Conservation (phyloP, 1,139 yeast genomes). For the Debaryomyces coudertii region DNA sequence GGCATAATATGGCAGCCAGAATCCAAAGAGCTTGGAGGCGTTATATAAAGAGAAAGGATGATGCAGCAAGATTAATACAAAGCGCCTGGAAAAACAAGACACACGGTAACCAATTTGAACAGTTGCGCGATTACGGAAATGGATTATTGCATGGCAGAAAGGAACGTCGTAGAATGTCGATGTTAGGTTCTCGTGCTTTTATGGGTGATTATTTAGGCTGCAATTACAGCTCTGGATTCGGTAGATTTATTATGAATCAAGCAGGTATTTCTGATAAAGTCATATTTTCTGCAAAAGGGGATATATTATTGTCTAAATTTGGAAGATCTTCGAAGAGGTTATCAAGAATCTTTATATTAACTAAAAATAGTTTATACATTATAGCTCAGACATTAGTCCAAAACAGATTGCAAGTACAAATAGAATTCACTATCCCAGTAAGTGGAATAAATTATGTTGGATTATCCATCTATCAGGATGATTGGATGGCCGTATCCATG, state of each 20-base stretch:
- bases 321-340: constrained; percentile 89
- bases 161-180: constrained; percentile 86
- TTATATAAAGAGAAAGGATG: constrained; percentile 76
- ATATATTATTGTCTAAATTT: constrained; percentile 78
- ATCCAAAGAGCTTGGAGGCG: constrained; percentile 97
- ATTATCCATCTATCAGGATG: constrained; percentile 80
- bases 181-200: constrained; percentile 87
- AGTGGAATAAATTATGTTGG: constrained; percentile 64
- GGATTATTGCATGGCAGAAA: constrained; percentile 71
- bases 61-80: constrained; percentile 85
- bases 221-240: constrained; percentile 70
- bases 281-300: constrained; percentile 82
- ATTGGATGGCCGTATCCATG: constrained; percentile 85
- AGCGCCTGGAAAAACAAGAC: constrained; percentile 79
- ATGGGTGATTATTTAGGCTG: constrained; percentile 94
- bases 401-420: constrained; percentile 65
- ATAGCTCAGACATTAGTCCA: constrained; percentile 75
- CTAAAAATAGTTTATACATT: constrained; percentile 63
- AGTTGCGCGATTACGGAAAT: constrained; percentile 83
- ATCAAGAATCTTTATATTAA: constrained; percentile 72
- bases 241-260: constrained; percentile 67
- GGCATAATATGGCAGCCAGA: constrained; percentile 98
- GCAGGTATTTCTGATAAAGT: constrained; percentile 72
- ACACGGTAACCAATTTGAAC: constrained; percentile 82
- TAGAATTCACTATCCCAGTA: constrained; percentile 68